Evolutionary conservation across 1,284 basidiomycete species (phyloP).

Genomic region (Anthracocystis panici-leucophaei): DNA sequence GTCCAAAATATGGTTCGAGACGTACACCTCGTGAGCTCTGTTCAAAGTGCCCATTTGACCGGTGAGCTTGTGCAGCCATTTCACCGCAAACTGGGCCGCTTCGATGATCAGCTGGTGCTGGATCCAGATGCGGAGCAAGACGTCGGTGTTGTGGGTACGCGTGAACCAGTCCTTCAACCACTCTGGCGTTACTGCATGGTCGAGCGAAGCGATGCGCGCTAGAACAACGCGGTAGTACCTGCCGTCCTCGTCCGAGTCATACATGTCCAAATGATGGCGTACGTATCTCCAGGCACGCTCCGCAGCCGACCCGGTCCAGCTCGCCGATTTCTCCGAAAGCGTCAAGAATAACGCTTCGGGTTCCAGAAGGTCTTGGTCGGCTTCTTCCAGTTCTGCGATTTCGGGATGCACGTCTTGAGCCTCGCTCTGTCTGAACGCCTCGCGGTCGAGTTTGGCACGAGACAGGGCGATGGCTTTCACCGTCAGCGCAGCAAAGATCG

Average conservation of each 20-base stretch:
- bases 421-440: constrained; percentile 10
- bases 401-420: constrained; percentile 37
- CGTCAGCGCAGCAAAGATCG: constrained; percentile 83
- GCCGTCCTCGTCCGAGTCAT: constrained; percentile 76
- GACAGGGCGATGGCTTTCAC: constrained; percentile 77
- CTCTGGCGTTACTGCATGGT: constrained; percentile 17
- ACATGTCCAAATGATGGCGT: constrained; percentile 80
- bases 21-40: constrained; percentile 25
- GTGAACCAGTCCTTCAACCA: constrained; percentile 48
- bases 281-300: constrained; percentile 90
- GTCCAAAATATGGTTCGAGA: constrained; percentile 43
- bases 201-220: constrained; percentile 21
- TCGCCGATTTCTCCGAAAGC: constrained; percentile 70
- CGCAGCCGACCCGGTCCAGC: constrained; percentile 83
- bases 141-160: constrained; percentile 31
- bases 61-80: constrained; percentile 30
- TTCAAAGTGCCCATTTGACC: constrained; percentile 12
- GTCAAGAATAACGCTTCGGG: constrained; percentile 58
- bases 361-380: constrained; percentile 54
- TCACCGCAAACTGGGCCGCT: constrained; percentile 27
- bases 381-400: constrained; percentile 52
- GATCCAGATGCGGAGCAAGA: constrained; percentile 42
- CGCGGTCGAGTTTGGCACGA: constrained; percentile 33
- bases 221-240: constrained; percentile 77
- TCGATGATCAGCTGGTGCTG: constrained; percentile 37